These are phyloP conservation scores for Carex kokanica DNA, from an alignment of 176 grass and related monocot species.

Conservation along the genomic window DNA sequence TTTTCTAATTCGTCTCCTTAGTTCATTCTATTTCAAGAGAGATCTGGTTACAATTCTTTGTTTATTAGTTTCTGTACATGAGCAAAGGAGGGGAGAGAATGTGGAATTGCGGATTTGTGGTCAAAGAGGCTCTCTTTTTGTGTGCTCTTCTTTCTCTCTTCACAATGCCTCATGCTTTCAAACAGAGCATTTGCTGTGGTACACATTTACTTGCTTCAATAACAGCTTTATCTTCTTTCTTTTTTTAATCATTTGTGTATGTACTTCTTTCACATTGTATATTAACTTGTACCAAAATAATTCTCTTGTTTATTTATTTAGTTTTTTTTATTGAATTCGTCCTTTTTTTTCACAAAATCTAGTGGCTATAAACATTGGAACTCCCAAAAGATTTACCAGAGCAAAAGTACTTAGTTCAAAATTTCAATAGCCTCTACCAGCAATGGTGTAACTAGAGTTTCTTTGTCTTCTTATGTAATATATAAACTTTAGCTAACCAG, in stretches of 20 bases:
- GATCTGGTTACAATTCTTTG: not conserved
- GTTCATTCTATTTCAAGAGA: not conserved
- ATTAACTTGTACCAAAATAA: not conserved
- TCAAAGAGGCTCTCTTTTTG: constrained; percentile 13
- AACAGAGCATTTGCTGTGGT: not conserved
- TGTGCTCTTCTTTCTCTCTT: constrained; percentile 21
- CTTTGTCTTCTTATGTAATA: not conserved
- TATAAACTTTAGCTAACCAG: not conserved
- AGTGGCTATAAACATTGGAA: not conserved
- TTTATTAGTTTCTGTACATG: not conserved
- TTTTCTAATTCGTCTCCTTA: constrained; percentile 2
- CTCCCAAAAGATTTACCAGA: not conserved
- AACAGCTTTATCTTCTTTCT: not conserved
- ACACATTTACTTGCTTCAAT: not conserved
- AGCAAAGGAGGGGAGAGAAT: not conserved
- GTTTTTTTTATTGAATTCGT: not conserved
- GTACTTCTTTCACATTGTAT: not conserved
- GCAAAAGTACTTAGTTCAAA: constrained; percentile 4
- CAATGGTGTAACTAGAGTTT: not conserved
- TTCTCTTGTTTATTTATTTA: not conserved
- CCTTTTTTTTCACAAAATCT: not conserved
- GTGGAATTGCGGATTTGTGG: constrained; percentile 2
- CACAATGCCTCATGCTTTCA: constrained; percentile 15
- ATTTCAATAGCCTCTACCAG: not conserved
- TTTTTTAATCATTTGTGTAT: not conserved